These are phyloP conservation scores for Mariannaea sp. DNA, from an alignment of 2,329 filamentous ascomycete species.

Conservation along the genomic window DNA sequence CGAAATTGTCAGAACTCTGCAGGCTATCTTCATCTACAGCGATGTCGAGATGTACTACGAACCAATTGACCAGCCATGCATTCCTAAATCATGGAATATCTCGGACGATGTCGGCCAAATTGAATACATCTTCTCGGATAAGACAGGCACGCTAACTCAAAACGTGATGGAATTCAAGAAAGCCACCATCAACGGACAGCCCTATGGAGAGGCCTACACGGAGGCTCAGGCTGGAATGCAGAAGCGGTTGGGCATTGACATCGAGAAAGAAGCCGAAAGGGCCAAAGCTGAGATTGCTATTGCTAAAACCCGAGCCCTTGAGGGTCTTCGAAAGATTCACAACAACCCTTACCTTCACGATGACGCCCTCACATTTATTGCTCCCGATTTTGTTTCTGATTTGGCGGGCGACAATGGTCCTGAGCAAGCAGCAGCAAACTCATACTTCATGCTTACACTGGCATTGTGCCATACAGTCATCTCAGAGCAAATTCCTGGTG, in stretches of 20 bases:
- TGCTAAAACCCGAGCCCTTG: slow-evolving; percentile 74
- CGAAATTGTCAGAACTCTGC: slow-evolving; percentile 90
- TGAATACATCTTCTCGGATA: slow-evolving; percentile 99
- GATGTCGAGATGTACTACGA: slow-evolving; percentile 98
- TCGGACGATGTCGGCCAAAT: slow-evolving; percentile 98
- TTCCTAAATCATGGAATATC: slow-evolving; percentile 98
- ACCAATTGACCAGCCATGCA: slow-evolving; percentile 88
- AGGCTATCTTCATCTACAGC: slow-evolving; percentile 97
- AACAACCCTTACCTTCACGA: slow-evolving; percentile 91
- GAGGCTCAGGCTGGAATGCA: slow-evolving; percentile 97
- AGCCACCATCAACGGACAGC: slow-evolving; percentile 91
- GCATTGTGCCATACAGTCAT: slow-evolving; percentile 98
- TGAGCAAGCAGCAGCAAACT: slow-evolving; percentile 77
- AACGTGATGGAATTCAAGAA: slow-evolving; percentile 99
- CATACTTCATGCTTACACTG: slow-evolving; percentile 91
- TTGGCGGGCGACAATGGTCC: slow-evolving; percentile 75
- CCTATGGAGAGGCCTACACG: slow-evolving; percentile 97
- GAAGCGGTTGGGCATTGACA: slow-evolving; percentile 84
- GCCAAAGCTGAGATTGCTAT: slow-evolving; percentile 78
- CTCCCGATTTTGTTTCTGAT: slow-evolving; percentile 86
- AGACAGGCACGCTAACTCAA: slow-evolving; percentile 93
- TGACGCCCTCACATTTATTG: slow-evolving; percentile 88
- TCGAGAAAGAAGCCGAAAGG: slow-evolving; percentile 76
- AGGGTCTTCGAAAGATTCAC: slow-evolving; percentile 74
- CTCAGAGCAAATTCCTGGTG: slow-evolving; percentile 85